Percentiles rank a stretch among this genome's conserved stretches.
These are phyloP conservation scores for Malassezia arunalokei DNA, from an alignment of 1,284 basidiomycete genomes.

Conservation along the genomic window DNA sequence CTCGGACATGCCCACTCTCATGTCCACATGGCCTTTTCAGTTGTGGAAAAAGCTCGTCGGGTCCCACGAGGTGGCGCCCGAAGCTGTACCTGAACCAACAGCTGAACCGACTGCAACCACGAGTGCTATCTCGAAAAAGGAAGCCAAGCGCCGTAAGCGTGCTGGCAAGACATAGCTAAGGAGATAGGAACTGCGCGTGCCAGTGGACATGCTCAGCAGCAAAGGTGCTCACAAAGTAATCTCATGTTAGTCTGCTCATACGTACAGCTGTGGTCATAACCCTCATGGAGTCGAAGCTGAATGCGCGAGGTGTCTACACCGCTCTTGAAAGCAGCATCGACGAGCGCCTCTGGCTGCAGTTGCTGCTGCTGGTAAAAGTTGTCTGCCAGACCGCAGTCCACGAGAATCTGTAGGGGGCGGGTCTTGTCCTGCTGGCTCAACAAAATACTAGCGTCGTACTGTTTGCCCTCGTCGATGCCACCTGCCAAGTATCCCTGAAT, in stretches of 20 bases:
- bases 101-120: not conserved
- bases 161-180: not conserved
- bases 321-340: constrained; percentile 60
- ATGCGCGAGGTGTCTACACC: constrained; percentile 67
- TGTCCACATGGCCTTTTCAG: constrained; percentile 23
- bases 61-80: not conserved
- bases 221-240: constrained; percentile 57
- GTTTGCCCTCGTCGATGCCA: constrained; percentile 63
- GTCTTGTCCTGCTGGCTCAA: constrained; percentile 54
- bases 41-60: constrained; percentile 12
- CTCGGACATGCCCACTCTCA: constrained; percentile 11
- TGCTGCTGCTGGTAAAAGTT: constrained; percentile 75
- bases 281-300: constrained; percentile 66
- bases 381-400: constrained; percentile 59
- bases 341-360: constrained; percentile 74
- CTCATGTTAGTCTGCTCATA: constrained; percentile 1
- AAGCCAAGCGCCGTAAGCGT: constrained; percentile 7
- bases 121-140: not conserved
- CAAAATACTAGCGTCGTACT: constrained; percentile 76
- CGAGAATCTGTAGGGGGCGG: constrained; percentile 38
- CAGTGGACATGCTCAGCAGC: constrained; percentile 45
- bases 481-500: constrained; percentile 68
- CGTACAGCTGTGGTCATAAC: constrained; percentile 65
- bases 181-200: constrained; percentile 38
- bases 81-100: not conserved